These are phyloP conservation scores for Fusarium pilosicola DNA, from an alignment of 2,329 filamentous ascomycete species.

Conservation along the genomic window DNA sequence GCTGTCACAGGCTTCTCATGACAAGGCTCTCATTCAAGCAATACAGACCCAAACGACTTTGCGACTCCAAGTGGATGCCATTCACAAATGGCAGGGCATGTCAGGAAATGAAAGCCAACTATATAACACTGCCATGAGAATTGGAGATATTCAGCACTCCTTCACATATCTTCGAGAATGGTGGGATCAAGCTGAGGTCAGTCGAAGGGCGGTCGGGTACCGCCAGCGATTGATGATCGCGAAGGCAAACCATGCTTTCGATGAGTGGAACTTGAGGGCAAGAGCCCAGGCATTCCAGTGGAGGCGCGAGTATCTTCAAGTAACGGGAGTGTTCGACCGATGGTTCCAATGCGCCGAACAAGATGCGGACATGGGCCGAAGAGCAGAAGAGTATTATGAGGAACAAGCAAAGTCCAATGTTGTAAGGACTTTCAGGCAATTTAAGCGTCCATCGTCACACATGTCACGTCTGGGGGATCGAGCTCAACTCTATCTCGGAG, in stretches of 20 bases:
- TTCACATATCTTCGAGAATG: constrained; percentile 45
- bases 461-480: constrained; percentile 39
- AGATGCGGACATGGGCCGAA: constrained; percentile 32
- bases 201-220: constrained; percentile 41
- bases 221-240: constrained; percentile 30
- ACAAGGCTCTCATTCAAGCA: constrained; percentile 25
- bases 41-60: constrained; percentile 27
- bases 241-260: constrained; percentile 38
- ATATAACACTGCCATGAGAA: constrained; percentile 18
- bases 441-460: constrained; percentile 17
- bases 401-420: constrained; percentile 24
- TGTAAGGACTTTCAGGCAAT: constrained; percentile 19
- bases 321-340: constrained; percentile 40
- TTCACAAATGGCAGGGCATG: constrained; percentile 40
- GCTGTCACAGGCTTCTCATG: constrained; percentile 28
- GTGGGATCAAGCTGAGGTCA: constrained; percentile 46
- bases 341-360: constrained; percentile 44
- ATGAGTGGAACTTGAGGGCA: constrained; percentile 49
- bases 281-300: constrained; percentile 49
- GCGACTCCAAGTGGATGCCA: constrained; percentile 19
- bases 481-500: constrained; percentile 47
- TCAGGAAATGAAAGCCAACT: constrained; percentile 11
- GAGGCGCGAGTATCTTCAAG: constrained; percentile 48
- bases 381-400: constrained; percentile 29
- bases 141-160: constrained; percentile 35